Conservation (phyloP, 768 basidiomycete species). For the Naganishia friedmannii region DNA sequence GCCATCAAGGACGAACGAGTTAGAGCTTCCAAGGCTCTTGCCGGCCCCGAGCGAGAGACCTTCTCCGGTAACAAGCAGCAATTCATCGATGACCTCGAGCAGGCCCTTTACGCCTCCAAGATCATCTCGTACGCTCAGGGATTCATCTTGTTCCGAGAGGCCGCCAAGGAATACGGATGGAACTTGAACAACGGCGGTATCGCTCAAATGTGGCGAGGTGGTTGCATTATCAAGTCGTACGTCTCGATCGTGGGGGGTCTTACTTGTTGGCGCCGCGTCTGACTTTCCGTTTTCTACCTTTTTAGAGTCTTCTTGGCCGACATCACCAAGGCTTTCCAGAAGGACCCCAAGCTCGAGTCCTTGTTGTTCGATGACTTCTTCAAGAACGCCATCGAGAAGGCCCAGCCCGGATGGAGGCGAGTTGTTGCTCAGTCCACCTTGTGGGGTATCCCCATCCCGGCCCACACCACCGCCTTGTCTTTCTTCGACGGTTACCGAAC, state of each 20-base stretch:
- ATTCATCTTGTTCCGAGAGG: constrained; percentile 99
- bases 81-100: constrained; percentile 98
- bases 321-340: constrained; percentile 84
- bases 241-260: too few relatives aligned
- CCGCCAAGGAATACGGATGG: constrained; percentile 86
- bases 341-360: constrained; percentile 79
- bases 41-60: constrained; percentile 83
- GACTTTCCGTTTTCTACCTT: constrained; percentile 47
- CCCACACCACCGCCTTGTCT: constrained; percentile 94
- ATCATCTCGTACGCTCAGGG: constrained; percentile 99
- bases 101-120: constrained; percentile 98
- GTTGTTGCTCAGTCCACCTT: constrained; percentile 92
- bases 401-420: constrained; percentile 97
- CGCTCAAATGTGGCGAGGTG: constrained; percentile 98
- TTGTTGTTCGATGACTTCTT: constrained; percentile 96
- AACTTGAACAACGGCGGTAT: constrained; percentile 96
- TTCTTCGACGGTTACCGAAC: constrained; percentile 99
- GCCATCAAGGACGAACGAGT: constrained; percentile 93
- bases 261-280: neutral
- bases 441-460: constrained; percentile 96
- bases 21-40: constrained; percentile 84
- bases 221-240: constrained; percentile 90
- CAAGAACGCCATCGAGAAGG: constrained; percentile 77
- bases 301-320: constrained; percentile 79
- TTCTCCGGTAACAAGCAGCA: constrained; percentile 98